These are phyloP conservation scores for Leptographium procerum DNA, from an alignment of 2,329 filamentous ascomycete genomes.

Conservation along the genomic window DNA sequence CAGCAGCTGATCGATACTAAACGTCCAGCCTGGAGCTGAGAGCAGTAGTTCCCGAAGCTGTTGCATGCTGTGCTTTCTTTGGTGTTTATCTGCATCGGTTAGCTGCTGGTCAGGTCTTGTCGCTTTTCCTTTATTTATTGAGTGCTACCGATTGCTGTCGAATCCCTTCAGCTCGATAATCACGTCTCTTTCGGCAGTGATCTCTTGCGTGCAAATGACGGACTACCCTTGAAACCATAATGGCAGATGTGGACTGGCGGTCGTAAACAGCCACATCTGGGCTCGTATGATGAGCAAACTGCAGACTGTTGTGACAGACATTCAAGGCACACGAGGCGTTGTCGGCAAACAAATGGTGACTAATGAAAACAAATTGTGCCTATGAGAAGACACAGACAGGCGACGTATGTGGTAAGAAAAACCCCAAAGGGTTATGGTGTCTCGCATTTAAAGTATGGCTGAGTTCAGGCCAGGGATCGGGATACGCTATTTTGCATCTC, in stretches of 20 bases:
- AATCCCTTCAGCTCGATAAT: background rate
- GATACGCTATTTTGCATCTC: background rate
- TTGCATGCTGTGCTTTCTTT: background rate
- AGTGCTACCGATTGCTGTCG: background rate
- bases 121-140: no score
- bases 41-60: background rate
- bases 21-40: constrained; percentile 22
- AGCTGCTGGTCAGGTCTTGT: no score
- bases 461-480: background rate
- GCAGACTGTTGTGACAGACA: background rate
- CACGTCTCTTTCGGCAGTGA: no score
- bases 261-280: background rate
- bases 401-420: background rate
- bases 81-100: background rate
- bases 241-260: no score
- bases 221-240: no score
- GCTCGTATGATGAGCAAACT: background rate
- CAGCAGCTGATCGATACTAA: constrained; percentile 68
- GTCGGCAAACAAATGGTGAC: background rate
- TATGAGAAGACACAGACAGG: background rate
- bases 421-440: background rate
- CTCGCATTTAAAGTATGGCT: background rate
- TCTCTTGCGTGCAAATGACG: no score
- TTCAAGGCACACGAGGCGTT: no score
- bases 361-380: background rate